A percentile compares a stretch with the other conserved stretches of the same genome.
Evolutionary conservation across 805 yeast genomes (phyloP).

Genomic region (Candida morakotiae): DNA sequence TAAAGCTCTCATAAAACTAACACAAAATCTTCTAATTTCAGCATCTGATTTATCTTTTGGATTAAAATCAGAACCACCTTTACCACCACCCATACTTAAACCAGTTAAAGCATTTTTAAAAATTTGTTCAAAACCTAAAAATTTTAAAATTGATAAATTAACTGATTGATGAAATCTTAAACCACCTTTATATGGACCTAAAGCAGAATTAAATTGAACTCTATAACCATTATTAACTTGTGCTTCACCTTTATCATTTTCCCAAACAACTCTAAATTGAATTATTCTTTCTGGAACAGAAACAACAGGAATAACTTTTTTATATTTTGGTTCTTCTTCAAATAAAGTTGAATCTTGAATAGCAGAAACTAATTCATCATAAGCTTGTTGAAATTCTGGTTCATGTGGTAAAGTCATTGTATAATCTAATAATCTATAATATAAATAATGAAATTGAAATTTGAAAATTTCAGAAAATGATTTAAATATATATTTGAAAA

Average conservation of each 20-base stretch:
- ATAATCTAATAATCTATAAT: not conserved
- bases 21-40: conserved; percentile 97
- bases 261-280: conserved; percentile 98
- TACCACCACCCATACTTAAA: conserved; percentile 98
- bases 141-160: conserved; percentile 90
- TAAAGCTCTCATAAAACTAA: conserved; percentile 91
- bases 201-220: conserved; percentile 96
- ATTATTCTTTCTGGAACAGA: conserved; percentile 94
- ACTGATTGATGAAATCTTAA: conserved; percentile 97
- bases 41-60: conserved; percentile 91
- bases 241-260: conserved; percentile 85
- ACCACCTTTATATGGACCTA: conserved; percentile 99
- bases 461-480: not conserved
- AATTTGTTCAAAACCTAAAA: conserved; percentile 96
- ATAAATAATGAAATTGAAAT: not conserved
- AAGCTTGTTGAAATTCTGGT: conserved; percentile 99
- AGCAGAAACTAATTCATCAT: conserved; percentile 85
- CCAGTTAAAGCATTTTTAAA: conserved; percentile 98
- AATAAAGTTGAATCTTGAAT: conserved; percentile 89
- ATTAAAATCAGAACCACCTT: conserved; percentile 98
- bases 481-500: not conserved
- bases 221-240: conserved; percentile 97
- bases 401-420: conserved; percentile 81
- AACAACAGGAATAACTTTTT: conserved; percentile 82
- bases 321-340: conserved; percentile 83